phyloP scores from a whole-genome alignment of 2,329 filamentous ascomycete genomes.

The Xylariaceae sp. region DNA sequence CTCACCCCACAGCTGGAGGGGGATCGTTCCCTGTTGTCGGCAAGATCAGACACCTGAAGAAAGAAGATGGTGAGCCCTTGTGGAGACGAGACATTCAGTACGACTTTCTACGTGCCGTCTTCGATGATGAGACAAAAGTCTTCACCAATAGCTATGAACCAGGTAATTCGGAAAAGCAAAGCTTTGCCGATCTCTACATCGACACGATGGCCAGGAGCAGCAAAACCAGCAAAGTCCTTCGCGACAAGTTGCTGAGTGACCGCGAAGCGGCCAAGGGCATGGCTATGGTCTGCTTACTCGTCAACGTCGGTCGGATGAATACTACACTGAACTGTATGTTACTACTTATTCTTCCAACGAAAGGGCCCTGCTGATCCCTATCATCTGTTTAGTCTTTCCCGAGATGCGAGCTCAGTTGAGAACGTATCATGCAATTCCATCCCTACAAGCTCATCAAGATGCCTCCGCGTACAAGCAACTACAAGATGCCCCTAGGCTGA shows the following conservation, averaged over 20 bases:
- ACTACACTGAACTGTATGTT: constrained; percentile 90
- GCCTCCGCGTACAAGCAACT: constrained; percentile 96
- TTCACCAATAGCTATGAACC: constrained; percentile 87
- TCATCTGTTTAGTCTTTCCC: constrained; percentile 65
- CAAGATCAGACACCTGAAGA: constrained; percentile 82
- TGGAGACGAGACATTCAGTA: constrained; percentile 88
- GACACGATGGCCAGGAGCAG: constrained; percentile 98
- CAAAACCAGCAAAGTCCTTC: constrained; percentile 97
- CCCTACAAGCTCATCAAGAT: constrained; percentile 89
- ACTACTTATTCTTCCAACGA: not conserved
- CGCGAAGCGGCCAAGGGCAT: constrained; percentile 91
- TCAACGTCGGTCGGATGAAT: constrained; percentile 98
- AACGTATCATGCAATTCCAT: constrained; percentile 97
- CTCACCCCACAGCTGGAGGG: constrained; percentile 9
- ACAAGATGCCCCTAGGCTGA: constrained; percentile 90
- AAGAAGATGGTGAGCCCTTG: constrained; percentile 80
- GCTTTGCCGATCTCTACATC: constrained; percentile 94
- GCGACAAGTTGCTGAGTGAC: constrained; percentile 92
- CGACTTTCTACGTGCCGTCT: constrained; percentile 76
- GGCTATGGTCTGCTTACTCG: constrained; percentile 97
- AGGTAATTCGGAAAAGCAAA: constrained; percentile 56
- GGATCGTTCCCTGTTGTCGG: constrained; percentile 38
- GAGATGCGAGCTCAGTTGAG: constrained; percentile 97
- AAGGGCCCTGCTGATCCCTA: constrained; percentile 8
- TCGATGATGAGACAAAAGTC: constrained; percentile 67